Conservation (phyloP, 2,329 filamentous ascomycete genomes). For the Aspergillus sp. region DNA sequence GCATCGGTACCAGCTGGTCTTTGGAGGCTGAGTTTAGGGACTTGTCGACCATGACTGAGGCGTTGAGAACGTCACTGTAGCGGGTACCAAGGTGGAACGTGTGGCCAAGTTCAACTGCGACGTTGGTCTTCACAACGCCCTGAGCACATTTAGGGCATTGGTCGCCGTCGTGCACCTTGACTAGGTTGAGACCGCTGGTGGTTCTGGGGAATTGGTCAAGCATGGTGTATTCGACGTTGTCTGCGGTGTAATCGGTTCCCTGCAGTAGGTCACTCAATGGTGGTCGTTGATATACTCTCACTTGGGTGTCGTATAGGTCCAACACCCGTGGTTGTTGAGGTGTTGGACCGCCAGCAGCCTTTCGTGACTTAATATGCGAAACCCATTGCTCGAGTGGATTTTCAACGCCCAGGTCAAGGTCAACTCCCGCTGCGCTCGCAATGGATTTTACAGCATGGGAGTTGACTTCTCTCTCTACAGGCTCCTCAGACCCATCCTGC, state of each 20-base stretch:
- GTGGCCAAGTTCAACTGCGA: constrained; percentile 83
- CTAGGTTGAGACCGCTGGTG: constrained; percentile 49
- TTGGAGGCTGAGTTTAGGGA: constrained; percentile 17
- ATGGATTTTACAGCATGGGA: constrained; percentile 56
- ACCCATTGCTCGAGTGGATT: constrained; percentile 49
- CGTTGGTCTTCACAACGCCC: constrained; percentile 57
- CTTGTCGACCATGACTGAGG: constrained; percentile 47
- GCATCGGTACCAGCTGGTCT: constrained; percentile 48
- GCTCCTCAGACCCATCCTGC: constrained; percentile 21
- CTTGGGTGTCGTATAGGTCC: constrained; percentile 35
- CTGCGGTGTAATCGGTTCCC: constrained; percentile 16
- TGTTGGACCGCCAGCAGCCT: constrained; percentile 5
- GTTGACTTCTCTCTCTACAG: constrained; percentile 41
- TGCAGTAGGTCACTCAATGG: constrained; percentile 30
- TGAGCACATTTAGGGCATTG: constrained; percentile 60
- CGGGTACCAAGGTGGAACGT: constrained; percentile 89
- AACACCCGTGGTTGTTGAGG: constrained; percentile 26
- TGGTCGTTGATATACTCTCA: constrained; percentile 32
- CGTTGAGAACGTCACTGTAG: constrained; percentile 69
- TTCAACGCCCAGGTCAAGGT: constrained; percentile 64
- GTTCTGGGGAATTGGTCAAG: constrained; percentile 33
- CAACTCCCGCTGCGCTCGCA: constrained; percentile 45
- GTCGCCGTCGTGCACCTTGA: constrained; percentile 60
- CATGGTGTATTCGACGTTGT: constrained; percentile 28
- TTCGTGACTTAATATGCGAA: constrained; percentile 23